Conservation (phyloP, 371 early-diverging fungal genomes). For the Entomophthora muscae region DNA sequence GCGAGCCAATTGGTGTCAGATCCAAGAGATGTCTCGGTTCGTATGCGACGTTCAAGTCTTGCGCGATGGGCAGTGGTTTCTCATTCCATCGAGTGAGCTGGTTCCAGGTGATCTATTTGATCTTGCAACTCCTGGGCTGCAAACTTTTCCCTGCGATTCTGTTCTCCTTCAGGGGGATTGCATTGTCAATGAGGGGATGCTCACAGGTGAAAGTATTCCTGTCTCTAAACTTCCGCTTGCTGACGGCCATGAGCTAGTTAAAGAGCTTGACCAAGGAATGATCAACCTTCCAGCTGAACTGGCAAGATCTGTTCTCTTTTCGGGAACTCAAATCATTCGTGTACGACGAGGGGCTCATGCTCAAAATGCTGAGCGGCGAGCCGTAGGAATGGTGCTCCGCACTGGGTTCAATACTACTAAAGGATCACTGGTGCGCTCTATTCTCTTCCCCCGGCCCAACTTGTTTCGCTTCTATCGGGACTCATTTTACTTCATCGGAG, state of each 20-base stretch:
- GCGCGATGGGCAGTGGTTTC: conserved; percentile 44
- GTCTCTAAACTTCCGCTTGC: conserved; percentile 62
- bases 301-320: conserved; percentile 66
- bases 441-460: conserved; percentile 83
- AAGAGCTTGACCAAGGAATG: conserved; percentile 24
- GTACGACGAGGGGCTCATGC: conserved; percentile 27
- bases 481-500: conserved; percentile 85
- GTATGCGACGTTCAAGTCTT: conserved; percentile 58
- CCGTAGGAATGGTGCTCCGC: conserved; percentile 71
- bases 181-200: conserved; percentile 96
- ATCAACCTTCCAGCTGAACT: conserved; percentile 38
- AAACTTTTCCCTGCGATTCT: conserved; percentile 85
- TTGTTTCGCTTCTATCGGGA: conserved; percentile 91
- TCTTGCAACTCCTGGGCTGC: conserved; percentile 32
- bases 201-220: conserved; percentile 82
- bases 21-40: conserved; percentile 75
- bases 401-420: conserved; percentile 94
- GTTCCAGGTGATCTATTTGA: conserved; percentile 92
- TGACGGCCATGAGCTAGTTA: conserved; percentile 21
- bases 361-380: conserved; percentile 12
- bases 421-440: conserved; percentile 86
- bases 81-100: conserved; percentile 60
- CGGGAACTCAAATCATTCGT: conserved; percentile 81
- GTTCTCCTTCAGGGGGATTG: conserved; percentile 90
- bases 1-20: conserved; percentile 41